A percentile compares a stretch with the other conserved stretches of the same genome.
phyloP scores from a whole-genome alignment of 2,329 filamentous ascomycete genomes.

The Exutisphaerella laricina region DNA sequence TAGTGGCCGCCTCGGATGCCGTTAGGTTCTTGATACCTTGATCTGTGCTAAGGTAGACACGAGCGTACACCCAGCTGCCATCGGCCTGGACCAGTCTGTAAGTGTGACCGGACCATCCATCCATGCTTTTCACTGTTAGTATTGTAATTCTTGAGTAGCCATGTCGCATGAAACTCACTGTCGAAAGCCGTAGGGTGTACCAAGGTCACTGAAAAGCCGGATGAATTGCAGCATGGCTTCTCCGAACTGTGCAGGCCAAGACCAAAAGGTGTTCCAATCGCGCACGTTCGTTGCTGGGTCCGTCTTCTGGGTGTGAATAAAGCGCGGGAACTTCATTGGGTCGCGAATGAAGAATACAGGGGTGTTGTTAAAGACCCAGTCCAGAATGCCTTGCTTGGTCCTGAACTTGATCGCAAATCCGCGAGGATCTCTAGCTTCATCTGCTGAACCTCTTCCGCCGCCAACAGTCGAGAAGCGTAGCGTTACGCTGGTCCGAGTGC shows the following conservation, averaged over 20 bases:
- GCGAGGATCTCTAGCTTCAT: slow-evolving; percentile 43
- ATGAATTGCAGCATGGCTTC: slow-evolving; percentile 49
- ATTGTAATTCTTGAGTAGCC: slow-evolving; percentile 33
- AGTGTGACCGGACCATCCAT: slow-evolving; percentile 18
- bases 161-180: no score
- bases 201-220: slow-evolving; percentile 48
- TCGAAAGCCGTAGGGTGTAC: slow-evolving; percentile 43
- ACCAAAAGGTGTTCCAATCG: slow-evolving; percentile 39
- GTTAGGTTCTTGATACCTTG: slow-evolving; percentile 48
- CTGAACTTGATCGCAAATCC: slow-evolving; percentile 49
- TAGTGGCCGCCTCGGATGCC: slow-evolving; percentile 39
- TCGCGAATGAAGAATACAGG: slow-evolving; percentile 42
- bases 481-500: slow-evolving; percentile 61
- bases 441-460: slow-evolving; percentile 69
- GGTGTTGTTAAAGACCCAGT: slow-evolving; percentile 20
- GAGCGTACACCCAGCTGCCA: slow-evolving; percentile 44
- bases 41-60: slow-evolving; percentile 29
- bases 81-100: slow-evolving; percentile 40
- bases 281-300: slow-evolving; percentile 34
- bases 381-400: slow-evolving; percentile 39
- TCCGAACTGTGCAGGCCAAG: slow-evolving; percentile 41
- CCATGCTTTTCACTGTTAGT: slow-evolving; percentile 10
- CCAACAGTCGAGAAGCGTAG: slow-evolving; percentile 74
- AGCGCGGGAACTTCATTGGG: slow-evolving; percentile 39
- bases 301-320: slow-evolving; percentile 38